Evolutionary conservation across 345 rosid species (phyloP), one percentile per base, ranked within the genome.

Genomic region (Eucalyptus urophylla): DNA sequence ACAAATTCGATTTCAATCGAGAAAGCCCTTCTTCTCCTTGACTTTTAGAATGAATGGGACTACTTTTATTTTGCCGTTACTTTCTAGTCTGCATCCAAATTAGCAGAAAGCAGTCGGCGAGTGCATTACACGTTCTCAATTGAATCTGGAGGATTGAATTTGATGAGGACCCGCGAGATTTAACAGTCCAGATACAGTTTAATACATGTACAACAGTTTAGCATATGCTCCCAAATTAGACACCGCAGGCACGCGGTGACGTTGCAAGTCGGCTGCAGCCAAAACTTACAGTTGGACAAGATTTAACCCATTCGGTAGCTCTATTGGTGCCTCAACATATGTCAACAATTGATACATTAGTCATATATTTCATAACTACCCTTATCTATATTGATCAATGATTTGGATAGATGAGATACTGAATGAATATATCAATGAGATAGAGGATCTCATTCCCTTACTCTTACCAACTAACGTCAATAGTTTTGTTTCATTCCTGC

Each of bases 231-330:
- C 76, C 76, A n/a, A n/a, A n/a, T 65, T 65, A 65, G 21, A 27
- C 31, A 60, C 69, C 8, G 33, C 8, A 12, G 8, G 7, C 6
- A 14, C 8, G 15, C 33, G 0, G 31, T 1, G 2, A 27, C 8
- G 8, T 29, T 13, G 8, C 33, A 62, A 62, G 33, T 62, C 16
- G 33, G 33, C 69, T 62, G 7, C 16, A 62, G 33, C 76, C 76
- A 65, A 65, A 65, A 15, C 76, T 14, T n/a, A n/a, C 10, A 4
- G 21, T n/a, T 65, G 76, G 37, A n/a, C 37, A 65, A 65, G 76
- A 65, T 65, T 65, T n/a, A 2, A 65, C 76, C 31, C 21, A 65
- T n/a, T 65, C 37, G n/a, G 3, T 65, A 9, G 37, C 37, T 65
- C 21, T 65, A 65, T 65, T n/a, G 76, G 11, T 65, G 40, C 37